Conservation (phyloP, 805 yeast genomes). For the Huiozyma sinensis region DNA sequence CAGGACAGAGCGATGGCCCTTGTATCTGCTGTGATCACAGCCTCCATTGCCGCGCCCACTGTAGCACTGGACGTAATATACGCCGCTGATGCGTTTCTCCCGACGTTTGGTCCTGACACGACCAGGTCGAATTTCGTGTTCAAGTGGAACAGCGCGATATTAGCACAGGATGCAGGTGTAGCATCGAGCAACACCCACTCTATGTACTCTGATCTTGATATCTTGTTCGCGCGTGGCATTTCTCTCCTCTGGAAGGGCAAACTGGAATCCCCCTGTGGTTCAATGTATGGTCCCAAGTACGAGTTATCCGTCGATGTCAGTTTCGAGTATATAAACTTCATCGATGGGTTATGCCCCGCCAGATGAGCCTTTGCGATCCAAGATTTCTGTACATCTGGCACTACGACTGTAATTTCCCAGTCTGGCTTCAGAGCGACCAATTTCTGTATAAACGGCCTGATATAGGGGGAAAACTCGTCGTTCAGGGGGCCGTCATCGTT, state of each 20-base stretch:
- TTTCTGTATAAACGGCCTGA: slow-evolving; percentile 69
- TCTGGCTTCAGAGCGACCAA: slow-evolving; percentile 46
- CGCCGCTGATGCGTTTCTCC: slow-evolving; percentile 81
- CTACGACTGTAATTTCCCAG: slow-evolving; percentile 77
- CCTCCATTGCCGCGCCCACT: slow-evolving; percentile 95
- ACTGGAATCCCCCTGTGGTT: slow-evolving; percentile 32
- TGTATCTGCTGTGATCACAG: slow-evolving; percentile 52
- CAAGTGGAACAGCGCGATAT: slow-evolving; percentile 74
- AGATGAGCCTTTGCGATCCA: slow-evolving; percentile 98
- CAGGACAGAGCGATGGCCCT: slow-evolving; percentile 74
- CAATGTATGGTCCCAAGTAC: slow-evolving; percentile 58
- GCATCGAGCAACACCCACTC: slow-evolving; percentile 88
- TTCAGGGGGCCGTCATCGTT: slow-evolving; percentile 96
- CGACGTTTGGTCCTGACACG: slow-evolving; percentile 91
- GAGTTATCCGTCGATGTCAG: slow-evolving; percentile 41
- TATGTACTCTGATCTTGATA: slow-evolving; percentile 28
- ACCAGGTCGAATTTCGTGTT: slow-evolving; percentile 61
- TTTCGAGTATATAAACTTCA: slow-evolving; percentile 47
- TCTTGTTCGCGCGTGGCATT: slow-evolving; percentile 5
- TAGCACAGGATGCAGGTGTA: slow-evolving; percentile 94
- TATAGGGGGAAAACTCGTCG: slow-evolving; percentile 69
- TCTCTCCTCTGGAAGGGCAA: slow-evolving; percentile 17
- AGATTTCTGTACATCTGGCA: slow-evolving; percentile 75
- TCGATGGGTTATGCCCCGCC: slow-evolving; percentile 56
- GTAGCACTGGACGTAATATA: slow-evolving; percentile 91